Evolutionary conservation across 192 early-diverging fungal species (phyloP).

Genomic region (Backusella morwellensis): DNA sequence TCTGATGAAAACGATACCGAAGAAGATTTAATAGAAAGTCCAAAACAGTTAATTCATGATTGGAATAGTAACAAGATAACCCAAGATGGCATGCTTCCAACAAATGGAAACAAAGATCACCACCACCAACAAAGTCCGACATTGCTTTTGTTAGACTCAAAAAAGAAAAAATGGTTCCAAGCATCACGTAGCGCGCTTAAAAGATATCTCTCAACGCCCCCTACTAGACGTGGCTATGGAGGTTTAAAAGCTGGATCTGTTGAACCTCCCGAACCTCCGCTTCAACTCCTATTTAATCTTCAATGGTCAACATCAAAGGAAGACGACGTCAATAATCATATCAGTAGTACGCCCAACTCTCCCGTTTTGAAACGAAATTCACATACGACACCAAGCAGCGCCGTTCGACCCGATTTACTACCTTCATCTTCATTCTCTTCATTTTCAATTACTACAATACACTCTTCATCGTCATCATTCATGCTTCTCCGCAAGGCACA

Average conservation of each 20-base stretch:
- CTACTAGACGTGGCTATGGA: conserved; percentile 1
- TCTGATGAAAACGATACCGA: neutral
- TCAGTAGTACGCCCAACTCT: neutral
- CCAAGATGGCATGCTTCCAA: neutral
- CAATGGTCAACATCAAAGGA: neutral
- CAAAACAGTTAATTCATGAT: neutral
- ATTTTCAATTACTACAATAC: neutral
- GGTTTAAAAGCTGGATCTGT: conserved; percentile 9
- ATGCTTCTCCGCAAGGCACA: neutral
- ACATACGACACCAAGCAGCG: neutral
- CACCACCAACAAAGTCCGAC: neutral
- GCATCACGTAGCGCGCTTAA: neutral
- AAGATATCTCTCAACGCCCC: neutral
- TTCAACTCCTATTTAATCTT: conserved; percentile 10
- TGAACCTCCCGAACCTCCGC: conserved; percentile 13
- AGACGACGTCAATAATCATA: neutral
- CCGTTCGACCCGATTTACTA: neutral
- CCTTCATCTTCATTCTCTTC: neutral
- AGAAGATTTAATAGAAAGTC: neutral
- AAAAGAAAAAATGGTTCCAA: conserved; percentile 9
- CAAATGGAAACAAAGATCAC: neutral
- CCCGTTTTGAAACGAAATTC: neutral
- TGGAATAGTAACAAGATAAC: neutral
- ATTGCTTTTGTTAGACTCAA: neutral
- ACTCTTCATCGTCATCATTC: neutral